Conservation (phyloP, 139 green algal species). For the Chlorella sp. region DNA sequence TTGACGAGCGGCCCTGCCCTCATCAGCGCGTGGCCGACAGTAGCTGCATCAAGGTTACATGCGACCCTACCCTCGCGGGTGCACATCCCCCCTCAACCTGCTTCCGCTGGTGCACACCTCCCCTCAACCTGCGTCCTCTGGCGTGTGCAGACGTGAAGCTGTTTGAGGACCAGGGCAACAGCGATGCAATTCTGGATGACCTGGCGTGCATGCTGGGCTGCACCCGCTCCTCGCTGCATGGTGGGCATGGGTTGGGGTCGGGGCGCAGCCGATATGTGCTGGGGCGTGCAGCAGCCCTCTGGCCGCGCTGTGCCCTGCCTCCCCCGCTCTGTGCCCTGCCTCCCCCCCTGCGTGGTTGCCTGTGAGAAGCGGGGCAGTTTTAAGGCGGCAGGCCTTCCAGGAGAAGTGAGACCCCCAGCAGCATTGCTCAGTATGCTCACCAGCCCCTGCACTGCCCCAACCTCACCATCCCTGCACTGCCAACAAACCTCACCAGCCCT, state of each 20-base stretch:
- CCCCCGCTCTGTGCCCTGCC: background rate
- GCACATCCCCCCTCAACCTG: too few species aligned
- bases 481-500: too few species aligned
- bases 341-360: background rate
- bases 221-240: slow-evolving; percentile 90
- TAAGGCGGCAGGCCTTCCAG: background rate
- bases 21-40: too few species aligned
- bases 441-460: background rate
- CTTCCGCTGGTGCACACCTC: too few species aligned
- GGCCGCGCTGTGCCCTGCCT: background rate
- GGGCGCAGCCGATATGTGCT: background rate
- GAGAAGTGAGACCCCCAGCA: background rate
- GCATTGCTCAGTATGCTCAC: background rate
- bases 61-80: too few species aligned
- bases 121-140: background rate
- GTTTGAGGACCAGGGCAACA: slow-evolving; percentile 82
- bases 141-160: slow-evolving; percentile 29
- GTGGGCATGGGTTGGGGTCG: slow-evolving; percentile 39
- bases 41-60: too few species aligned
- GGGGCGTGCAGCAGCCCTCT: too few species aligned
- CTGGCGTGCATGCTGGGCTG: slow-evolving; percentile 96
- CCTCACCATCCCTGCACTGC: background rate
- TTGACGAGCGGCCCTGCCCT: too few species aligned
- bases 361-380: too few species aligned
- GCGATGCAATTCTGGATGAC: slow-evolving; percentile 92